Conservation (phyloP, 306 rosid genomes). For the Oxytropis ochrocephala region DNA sequence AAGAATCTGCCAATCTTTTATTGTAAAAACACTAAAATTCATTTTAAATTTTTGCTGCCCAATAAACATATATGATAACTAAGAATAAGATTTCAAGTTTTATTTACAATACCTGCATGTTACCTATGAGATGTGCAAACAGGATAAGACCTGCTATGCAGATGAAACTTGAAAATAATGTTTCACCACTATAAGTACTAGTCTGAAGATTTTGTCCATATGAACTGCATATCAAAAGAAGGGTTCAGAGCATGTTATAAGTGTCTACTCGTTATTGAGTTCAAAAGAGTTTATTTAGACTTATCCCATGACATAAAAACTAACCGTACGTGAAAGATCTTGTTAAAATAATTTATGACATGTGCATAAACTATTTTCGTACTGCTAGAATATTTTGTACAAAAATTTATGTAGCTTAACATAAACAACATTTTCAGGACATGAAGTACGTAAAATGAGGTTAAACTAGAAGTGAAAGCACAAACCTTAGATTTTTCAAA, state of each 20-base stretch:
- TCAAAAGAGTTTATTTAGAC: no score
- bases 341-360: no score
- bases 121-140: slow-evolving; percentile 84
- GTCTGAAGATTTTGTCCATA: slow-evolving; percentile 67
- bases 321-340: no score
- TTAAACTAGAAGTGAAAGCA: not conserved
- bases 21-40: not conserved
- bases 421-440: not conserved
- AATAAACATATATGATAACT: not conserved
- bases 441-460: not conserved
- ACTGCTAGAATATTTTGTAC: no score
- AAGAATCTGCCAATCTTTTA: not conserved
- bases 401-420: no score
- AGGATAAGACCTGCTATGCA: slow-evolving; percentile 67
- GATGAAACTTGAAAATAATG: slow-evolving; percentile 52
- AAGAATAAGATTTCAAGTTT: not conserved
- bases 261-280: no score
- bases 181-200: slow-evolving; percentile 46
- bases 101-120: slow-evolving; percentile 64
- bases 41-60: not conserved
- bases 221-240: slow-evolving; percentile 37
- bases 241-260: not conserved
- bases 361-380: no score
- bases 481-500: slow-evolving; percentile 63
- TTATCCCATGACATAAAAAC: no score